Base-by-base conservation (phyloP, 1,139 yeast genomes). In the Zygosaccharomyces pseudobailii region DNA sequence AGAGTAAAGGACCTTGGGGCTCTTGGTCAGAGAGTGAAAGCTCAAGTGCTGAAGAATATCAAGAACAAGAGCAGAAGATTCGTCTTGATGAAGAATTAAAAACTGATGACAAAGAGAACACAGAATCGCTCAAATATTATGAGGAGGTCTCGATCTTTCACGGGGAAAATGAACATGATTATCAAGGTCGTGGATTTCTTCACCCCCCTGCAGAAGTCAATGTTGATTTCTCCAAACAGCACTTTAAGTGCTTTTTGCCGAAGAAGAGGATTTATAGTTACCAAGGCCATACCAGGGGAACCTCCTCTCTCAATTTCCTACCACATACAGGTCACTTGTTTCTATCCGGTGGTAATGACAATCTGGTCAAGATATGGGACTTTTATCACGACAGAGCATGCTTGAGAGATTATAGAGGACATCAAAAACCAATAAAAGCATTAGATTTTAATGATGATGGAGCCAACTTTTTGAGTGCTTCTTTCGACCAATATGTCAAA, bases 331-430 rank as follows among this genome's bases (percentile, higher is more conserved):
- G 94, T 0, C 96, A 89, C 65, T 63, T 89, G 27, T 70, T 89
- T 9, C 67, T 88, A 8, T 82, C 95, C 0, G 79, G 87, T 50
- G 96, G 96, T 1, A 86, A 85, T 60, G 96, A 89, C 62, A 68
- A 74, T 13, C 69, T 72, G 27, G 74, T 88, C 17, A 77, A 74
- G 52, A 66, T 89, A 27, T 88, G 96, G 95, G 86, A 84, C 49
- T 71, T 81, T n/a, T 76, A 79, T 54, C 81, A 77, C 53, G 72
- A 78, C 20, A 68, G 78, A 25, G 75, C 72, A 51, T 70, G 84
- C n/a, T 65, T 87, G 3, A 66, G 96, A 51, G 82, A 80, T 2
- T 88, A 71, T 58, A 68, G 66, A 49, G 96, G 95, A 0, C 96
- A 88, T 62, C 57, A 68, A 0, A 76, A 74, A 50, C 79, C 95